phyloP scores from a whole-genome alignment of 495 filamentous ascomycete species.

The Penicilliopsis zonata region DNA sequence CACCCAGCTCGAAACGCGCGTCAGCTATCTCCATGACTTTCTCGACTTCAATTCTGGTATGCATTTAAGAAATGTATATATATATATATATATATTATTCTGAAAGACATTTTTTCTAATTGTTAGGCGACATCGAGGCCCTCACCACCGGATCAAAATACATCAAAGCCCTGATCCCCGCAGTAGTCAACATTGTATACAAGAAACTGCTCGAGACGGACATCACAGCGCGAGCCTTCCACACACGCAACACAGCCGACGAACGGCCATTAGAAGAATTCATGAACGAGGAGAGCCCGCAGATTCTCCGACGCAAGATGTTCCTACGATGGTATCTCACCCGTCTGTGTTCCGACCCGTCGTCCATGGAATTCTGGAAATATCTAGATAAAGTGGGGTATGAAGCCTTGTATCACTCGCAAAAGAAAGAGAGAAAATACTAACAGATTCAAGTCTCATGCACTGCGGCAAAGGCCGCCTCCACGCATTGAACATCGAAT shows the following conservation, averaged over 20 bases:
- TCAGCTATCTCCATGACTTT: slow-evolving; percentile 59
- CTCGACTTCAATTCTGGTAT: slow-evolving; percentile 59
- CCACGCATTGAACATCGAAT: slow-evolving; percentile 60
- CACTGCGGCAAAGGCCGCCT: slow-evolving; percentile 52
- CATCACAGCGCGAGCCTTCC: slow-evolving; percentile 61
- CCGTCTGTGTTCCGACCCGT: slow-evolving; percentile 58
- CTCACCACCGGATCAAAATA: slow-evolving; percentile 54
- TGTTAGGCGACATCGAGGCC: slow-evolving; percentile 53
- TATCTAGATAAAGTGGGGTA: slow-evolving; percentile 68
- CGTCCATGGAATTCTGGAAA: slow-evolving; percentile 63
- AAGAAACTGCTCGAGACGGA: slow-evolving; percentile 60
- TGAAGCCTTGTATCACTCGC: not conserved
- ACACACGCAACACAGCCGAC: slow-evolving; percentile 51
- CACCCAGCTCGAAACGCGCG: slow-evolving; percentile 50
- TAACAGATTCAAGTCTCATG: slow-evolving; percentile 41
- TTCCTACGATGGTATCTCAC: slow-evolving; percentile 61
- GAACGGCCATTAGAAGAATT: slow-evolving; percentile 49
- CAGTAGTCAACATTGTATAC: slow-evolving; percentile 59
- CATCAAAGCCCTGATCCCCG: slow-evolving; percentile 63
- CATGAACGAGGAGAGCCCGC: slow-evolving; percentile 50
- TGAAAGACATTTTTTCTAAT: not conserved
- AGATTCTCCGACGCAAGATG: slow-evolving; percentile 64
- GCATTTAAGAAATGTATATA: slow-evolving; percentile 9
- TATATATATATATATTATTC: no score
- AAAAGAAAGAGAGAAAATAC: slow-evolving; percentile 3